Conservation (phyloP, 495 filamentous ascomycete genomes). For the Neurospora sp. region DNA sequence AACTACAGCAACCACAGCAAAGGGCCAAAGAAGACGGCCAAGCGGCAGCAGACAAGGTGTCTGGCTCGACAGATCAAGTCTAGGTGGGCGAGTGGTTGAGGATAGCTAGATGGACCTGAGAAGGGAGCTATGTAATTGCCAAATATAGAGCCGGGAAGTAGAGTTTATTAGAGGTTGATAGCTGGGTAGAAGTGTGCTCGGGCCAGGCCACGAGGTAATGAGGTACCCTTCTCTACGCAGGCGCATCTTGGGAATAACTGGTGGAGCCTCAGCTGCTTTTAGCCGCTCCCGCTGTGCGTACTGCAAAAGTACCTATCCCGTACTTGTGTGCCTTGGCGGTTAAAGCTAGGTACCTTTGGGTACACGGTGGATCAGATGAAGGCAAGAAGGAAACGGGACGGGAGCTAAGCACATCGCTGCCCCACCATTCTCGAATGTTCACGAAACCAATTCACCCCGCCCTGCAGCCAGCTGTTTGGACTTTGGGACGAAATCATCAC, state of each 20-base stretch:
- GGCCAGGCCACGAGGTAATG: not conserved
- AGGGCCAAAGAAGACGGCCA: not conserved
- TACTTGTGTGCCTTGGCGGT: not conserved
- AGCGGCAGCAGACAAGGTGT: not conserved
- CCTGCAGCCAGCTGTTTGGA: constrained; percentile 1
- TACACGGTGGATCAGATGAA: not conserved
- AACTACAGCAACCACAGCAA: not conserved
- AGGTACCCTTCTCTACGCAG: not conserved
- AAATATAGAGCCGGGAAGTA: not conserved
- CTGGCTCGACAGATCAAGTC: not conserved
- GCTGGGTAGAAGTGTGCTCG: not conserved
- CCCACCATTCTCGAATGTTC: constrained; percentile 26
- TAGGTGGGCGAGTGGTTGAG: not conserved
- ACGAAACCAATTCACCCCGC: constrained; percentile 15
- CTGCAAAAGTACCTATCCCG: not conserved
- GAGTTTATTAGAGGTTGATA: not conserved
- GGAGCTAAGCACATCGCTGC: constrained; percentile 1
- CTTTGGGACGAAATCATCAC: not conserved
- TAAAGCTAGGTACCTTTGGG: not conserved
- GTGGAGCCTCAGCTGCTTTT: not conserved
- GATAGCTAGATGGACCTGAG: not conserved
- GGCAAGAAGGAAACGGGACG: not conserved
- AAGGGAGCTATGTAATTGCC: not conserved
- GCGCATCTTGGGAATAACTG: not conserved
- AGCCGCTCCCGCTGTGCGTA: not conserved